Evolutionary conservation across 352 stramenopile species (phyloP).

Genomic region (Plasmopara halstedii): DNA sequence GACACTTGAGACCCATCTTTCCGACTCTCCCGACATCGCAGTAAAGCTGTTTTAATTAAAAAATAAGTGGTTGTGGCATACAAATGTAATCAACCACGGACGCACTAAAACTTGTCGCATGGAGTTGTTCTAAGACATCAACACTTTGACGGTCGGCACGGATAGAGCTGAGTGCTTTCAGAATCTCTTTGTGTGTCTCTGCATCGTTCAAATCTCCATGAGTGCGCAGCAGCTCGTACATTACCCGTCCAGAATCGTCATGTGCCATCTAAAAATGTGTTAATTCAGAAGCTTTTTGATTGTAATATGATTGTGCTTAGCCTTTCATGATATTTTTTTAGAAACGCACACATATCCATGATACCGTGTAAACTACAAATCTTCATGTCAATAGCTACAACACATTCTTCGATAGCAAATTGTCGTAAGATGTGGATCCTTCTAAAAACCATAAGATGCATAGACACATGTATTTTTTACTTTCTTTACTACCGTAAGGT

Average conservation of each 20-base stretch:
- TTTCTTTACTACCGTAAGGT: too few species aligned
- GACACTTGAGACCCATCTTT: slow-evolving; percentile 15
- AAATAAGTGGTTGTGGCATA: neutral
- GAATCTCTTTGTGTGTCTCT: slow-evolving; percentile 33
- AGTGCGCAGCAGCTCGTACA: slow-evolving; percentile 28
- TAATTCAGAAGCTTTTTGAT: too few species aligned
- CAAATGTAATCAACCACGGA: neutral
- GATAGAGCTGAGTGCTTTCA: slow-evolving; percentile 26
- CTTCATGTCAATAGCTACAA: too few species aligned
- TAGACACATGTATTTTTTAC: too few species aligned
- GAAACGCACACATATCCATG: too few species aligned
- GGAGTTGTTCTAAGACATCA: slow-evolving; percentile 30
- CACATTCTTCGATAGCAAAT: too few species aligned
- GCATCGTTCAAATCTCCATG: slow-evolving; percentile 15
- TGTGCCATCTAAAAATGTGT: slow-evolving; percentile 10
- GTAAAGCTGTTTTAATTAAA: slow-evolving; percentile 18
- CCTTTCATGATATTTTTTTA: too few species aligned
- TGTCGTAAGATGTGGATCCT: too few species aligned
- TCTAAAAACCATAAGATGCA: too few species aligned
- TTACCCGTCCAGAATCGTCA: slow-evolving; percentile 1
- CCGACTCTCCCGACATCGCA: slow-evolving; percentile 13
- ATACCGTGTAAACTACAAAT: too few species aligned
- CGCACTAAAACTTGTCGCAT: slow-evolving; percentile 41
- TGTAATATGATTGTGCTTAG: too few species aligned
- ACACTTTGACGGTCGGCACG: slow-evolving; percentile 18